A percentile compares a stretch with the other conserved stretches of the same genome.
Conservation (phyloP, 495 filamentous ascomycete genomes). For the Aspergillus egyptiacus region DNA sequence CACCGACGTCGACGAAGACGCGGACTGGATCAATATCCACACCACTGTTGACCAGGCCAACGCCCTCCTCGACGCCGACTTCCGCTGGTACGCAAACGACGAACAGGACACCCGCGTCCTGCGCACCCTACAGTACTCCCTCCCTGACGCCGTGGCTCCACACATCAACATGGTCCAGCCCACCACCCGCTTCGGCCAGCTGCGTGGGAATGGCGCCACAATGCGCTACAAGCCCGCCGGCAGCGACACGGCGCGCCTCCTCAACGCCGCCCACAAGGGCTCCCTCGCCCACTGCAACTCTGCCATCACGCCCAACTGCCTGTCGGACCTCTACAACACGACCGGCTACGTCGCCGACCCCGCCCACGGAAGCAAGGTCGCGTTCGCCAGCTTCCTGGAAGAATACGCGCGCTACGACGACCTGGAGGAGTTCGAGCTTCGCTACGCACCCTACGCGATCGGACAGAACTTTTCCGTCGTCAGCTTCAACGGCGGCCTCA, state of each 20-base stretch:
- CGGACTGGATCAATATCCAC: slow-evolving; percentile 58
- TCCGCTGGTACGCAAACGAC: slow-evolving; percentile 45
- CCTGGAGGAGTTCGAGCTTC: slow-evolving; percentile 48
- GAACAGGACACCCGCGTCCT: slow-evolving; percentile 36
- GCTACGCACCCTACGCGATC: slow-evolving; percentile 46
- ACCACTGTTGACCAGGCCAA: slow-evolving; percentile 51
- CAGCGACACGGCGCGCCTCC: slow-evolving; percentile 18
- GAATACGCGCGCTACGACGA: slow-evolving; percentile 59
- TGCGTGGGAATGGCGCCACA: slow-evolving; percentile 33
- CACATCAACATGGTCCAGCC: slow-evolving; percentile 51
- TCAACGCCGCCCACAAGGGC: slow-evolving; percentile 15
- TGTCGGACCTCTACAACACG: slow-evolving; percentile 56
- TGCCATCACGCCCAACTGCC: slow-evolving; percentile 53
- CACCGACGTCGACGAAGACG: slow-evolving; percentile 43
- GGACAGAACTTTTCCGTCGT: slow-evolving; percentile 60
- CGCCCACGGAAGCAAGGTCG: slow-evolving; percentile 44
- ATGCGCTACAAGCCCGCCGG: slow-evolving; percentile 24
- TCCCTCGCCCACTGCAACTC: slow-evolving; percentile 31
- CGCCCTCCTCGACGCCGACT: slow-evolving; percentile 49
- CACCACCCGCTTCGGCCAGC: slow-evolving; percentile 51
- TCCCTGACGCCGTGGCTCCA: slow-evolving; percentile 45
- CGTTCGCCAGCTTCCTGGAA: slow-evolving; percentile 63
- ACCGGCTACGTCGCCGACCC: slow-evolving; percentile 42
- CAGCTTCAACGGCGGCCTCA: slow-evolving; percentile 50
- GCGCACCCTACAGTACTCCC: slow-evolving; percentile 55